Percentiles rank a stretch among this genome's conserved stretches.
These are phyloP conservation scores for Schizophyllum amplum DNA, from an alignment of 1,284 basidiomycete genomes.

Conservation along the genomic window DNA sequence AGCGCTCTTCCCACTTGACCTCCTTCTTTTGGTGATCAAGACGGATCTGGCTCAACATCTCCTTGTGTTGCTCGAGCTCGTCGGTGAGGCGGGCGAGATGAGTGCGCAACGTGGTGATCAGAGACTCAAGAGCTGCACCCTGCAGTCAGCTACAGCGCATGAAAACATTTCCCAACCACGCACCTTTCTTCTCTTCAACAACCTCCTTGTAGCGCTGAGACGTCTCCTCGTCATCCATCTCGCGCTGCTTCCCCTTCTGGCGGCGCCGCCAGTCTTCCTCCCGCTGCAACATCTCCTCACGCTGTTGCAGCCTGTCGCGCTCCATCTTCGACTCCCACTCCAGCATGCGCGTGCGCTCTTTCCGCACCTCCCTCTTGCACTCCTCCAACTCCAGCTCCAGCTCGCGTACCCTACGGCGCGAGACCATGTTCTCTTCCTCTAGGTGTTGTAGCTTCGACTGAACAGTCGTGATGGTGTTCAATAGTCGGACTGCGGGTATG, in stretches of 20 bases:
- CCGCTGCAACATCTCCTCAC: slow-evolving; percentile 11
- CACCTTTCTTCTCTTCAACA: slow-evolving; percentile 82
- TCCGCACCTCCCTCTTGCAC: slow-evolving; percentile 63
- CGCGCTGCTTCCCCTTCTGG: slow-evolving; percentile 29
- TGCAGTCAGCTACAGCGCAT: slow-evolving; percentile 9
- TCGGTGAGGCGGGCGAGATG: slow-evolving; percentile 71
- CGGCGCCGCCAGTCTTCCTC: slow-evolving; percentile 11
- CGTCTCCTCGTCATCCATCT: slow-evolving; percentile 29
- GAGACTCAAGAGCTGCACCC: slow-evolving; percentile 61
- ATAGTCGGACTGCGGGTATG: slow-evolving; percentile 39
- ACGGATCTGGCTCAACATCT: slow-evolving; percentile 57
- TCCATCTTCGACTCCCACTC: slow-evolving; percentile 41
- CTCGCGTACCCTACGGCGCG: slow-evolving; percentile 69
- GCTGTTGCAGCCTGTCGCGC: slow-evolving; percentile 26
- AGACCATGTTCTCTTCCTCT: slow-evolving; percentile 75
- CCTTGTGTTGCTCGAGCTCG: slow-evolving; percentile 69
- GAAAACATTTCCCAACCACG: slow-evolving; percentile 8
- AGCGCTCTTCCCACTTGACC: slow-evolving; percentile 40
- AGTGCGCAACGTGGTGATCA: slow-evolving; percentile 62
- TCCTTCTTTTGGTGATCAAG: slow-evolving; percentile 9
- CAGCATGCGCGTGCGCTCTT: slow-evolving; percentile 55
- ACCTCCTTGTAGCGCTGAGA: slow-evolving; percentile 57
- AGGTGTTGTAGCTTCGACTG: slow-evolving; percentile 61
- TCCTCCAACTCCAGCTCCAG: slow-evolving; percentile 76
- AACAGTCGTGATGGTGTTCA: slow-evolving; percentile 52